These are phyloP conservation scores for Penicillium sp. DNA, from an alignment of 2,329 filamentous ascomycete species.

Conservation along the genomic window DNA sequence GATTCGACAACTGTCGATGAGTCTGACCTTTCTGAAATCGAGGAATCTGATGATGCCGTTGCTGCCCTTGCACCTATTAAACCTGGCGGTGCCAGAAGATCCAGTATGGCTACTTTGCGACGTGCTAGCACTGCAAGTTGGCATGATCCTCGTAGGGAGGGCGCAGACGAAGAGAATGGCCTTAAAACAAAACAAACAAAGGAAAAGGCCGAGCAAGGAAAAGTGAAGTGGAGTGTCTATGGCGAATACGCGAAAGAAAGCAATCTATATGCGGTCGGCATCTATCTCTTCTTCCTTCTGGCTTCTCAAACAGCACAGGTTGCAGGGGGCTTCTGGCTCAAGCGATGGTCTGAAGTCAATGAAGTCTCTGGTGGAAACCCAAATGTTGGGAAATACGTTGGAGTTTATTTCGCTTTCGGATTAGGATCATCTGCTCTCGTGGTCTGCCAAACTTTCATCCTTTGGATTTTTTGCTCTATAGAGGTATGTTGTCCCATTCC, in stretches of 20 bases:
- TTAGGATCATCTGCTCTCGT: constrained; percentile 80
- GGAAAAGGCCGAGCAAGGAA: constrained; percentile 88
- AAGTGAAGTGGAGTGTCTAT: constrained; percentile 97
- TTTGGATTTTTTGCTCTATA: constrained; percentile 99
- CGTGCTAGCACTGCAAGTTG: constrained; percentile 91
- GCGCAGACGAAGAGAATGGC: constrained; percentile 70
- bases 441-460: constrained; percentile 84
- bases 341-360: constrained; percentile 84
- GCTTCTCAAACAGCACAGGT: constrained; percentile 79
- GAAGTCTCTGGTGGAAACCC: constrained; percentile 63
- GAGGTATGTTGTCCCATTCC: constrained; percentile 57
- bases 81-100: constrained; percentile 55
- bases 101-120: constrained; percentile 74
- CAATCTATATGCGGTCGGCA: constrained; percentile 75
- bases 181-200: constrained; percentile 80
- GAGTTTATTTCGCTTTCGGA: constrained; percentile 92
- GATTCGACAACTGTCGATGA: constrained; percentile 54
- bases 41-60: constrained; percentile 65
- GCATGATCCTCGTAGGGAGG: constrained; percentile 76
- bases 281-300: constrained; percentile 75
- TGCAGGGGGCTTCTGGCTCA: constrained; percentile 86
- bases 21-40: constrained; percentile 50
- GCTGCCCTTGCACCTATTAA: constrained; percentile 75
- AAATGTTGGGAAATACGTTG: constrained; percentile 82
- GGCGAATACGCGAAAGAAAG: constrained; percentile 91